These are phyloP conservation scores for Erythrobasidium yunnanense DNA, from an alignment of 768 basidiomycete species.

Conservation along the genomic window DNA sequence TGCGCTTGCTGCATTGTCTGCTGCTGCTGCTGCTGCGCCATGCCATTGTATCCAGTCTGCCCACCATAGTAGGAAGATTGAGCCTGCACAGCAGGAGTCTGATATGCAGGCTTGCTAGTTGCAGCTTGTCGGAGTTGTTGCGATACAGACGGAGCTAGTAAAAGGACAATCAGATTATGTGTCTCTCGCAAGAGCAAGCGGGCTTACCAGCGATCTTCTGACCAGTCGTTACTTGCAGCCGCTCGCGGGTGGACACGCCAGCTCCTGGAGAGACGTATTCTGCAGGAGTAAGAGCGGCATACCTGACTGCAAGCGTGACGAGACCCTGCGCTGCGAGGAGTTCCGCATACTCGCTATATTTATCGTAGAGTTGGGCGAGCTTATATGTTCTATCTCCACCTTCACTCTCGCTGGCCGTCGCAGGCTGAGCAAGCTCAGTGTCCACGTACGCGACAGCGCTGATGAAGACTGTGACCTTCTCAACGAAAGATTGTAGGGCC, in stretches of 20 bases:
- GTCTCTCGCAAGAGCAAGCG: background rate
- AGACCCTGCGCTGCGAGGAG: slow-evolving; percentile 83
- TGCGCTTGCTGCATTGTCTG: background rate
- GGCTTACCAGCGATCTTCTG: slow-evolving; percentile 14
- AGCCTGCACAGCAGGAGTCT: background rate
- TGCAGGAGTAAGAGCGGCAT: slow-evolving; percentile 64
- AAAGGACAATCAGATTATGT: background rate
- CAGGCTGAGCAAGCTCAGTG: slow-evolving; percentile 51
- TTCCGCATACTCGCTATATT: slow-evolving; percentile 92
- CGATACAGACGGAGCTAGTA: slow-evolving; percentile 11
- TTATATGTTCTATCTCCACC: slow-evolving; percentile 59
- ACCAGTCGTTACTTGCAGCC: slow-evolving; percentile 42
- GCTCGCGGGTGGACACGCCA: slow-evolving; percentile 46
- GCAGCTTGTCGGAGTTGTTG: slow-evolving; percentile 13
- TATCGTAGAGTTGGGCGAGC: slow-evolving; percentile 73
- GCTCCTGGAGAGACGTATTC: slow-evolving; percentile 56
- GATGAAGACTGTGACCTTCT: slow-evolving; percentile 92
- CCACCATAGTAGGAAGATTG: slow-evolving; percentile 14
- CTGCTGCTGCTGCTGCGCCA: background rate
- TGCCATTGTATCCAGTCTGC: slow-evolving; percentile 16
- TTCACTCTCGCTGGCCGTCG: slow-evolving; percentile 44
- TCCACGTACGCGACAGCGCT: slow-evolving; percentile 71
- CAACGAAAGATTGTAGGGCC: slow-evolving; percentile 83
- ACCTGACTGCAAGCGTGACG: slow-evolving; percentile 65
- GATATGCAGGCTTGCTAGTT: slow-evolving; percentile 9